These are phyloP conservation scores for Zopfochytrium polystomum DNA, from an alignment of 371 early-diverging fungal genomes.

Conservation along the genomic window DNA sequence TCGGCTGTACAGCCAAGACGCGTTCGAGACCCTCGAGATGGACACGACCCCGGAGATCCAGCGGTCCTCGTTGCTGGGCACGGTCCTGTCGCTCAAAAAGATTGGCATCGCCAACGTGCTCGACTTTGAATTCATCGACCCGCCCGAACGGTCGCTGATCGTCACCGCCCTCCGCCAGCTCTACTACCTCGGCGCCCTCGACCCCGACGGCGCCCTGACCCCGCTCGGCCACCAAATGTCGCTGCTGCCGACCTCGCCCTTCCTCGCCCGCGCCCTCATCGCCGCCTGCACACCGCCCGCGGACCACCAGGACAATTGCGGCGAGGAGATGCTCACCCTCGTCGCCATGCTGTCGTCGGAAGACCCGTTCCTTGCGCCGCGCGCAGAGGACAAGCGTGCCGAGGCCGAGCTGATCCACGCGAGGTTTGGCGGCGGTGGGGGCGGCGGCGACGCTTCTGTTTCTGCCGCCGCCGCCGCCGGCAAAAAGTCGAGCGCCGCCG, in stretches of 20 bases:
- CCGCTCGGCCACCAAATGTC: conserved; percentile 53
- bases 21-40: conserved; percentile 45
- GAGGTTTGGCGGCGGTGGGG: conserved; percentile 10
- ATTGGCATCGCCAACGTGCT: conserved; percentile 55
- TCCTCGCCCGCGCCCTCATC: conserved; percentile 47
- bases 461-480: no score
- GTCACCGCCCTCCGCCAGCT: conserved; percentile 46
- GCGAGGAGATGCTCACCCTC: conserved; percentile 45
- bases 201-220: conserved; percentile 53
- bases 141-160: conserved; percentile 47
- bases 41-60: conserved; percentile 61
- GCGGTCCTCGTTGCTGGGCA: conserved; percentile 49
- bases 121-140: conserved; percentile 62
- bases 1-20: conserved; percentile 60
- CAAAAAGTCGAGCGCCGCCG: no score
- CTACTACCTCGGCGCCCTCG: conserved; percentile 51
- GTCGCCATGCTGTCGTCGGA: conserved; percentile 52
- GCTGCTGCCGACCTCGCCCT: conserved; percentile 55
- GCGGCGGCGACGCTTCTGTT: no score
- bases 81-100: conserved; percentile 50
- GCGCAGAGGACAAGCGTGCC: conserved; percentile 30
- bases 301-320: conserved; percentile 40
- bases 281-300: conserved; percentile 36
- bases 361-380: conserved; percentile 39
- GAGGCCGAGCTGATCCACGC: conserved; percentile 33